These are phyloP conservation scores for Tylopilus sp. DNA, from an alignment of 1,284 basidiomycete genomes.

Conservation along the genomic window DNA sequence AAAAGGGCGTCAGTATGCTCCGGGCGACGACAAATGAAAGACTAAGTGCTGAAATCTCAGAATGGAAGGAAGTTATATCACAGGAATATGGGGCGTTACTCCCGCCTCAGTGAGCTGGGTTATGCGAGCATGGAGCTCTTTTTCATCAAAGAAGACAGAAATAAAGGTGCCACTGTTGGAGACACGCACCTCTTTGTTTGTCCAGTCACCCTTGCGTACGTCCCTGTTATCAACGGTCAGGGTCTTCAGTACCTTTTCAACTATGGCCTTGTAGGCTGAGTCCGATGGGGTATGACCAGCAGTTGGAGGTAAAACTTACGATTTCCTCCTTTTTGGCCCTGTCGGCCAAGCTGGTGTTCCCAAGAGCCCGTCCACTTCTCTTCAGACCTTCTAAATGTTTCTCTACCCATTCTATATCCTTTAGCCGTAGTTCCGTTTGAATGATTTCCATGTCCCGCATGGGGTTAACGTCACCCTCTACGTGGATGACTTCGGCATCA, in stretches of 20 bases:
- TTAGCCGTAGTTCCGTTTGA: slow-evolving; percentile 87
- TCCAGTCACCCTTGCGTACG: slow-evolving; percentile 93
- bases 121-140: slow-evolving; percentile 75
- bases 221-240: slow-evolving; percentile 86
- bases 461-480: slow-evolving; percentile 97
- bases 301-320: no score
- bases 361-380: slow-evolving; percentile 67
- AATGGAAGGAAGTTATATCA: slow-evolving; percentile 58
- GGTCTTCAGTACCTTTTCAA: slow-evolving; percentile 82
- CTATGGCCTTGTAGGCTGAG: slow-evolving; percentile 56
- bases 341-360: slow-evolving; percentile 83
- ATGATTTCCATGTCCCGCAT: slow-evolving; percentile 98
- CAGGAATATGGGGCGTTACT: slow-evolving; percentile 70
- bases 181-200: slow-evolving; percentile 88
- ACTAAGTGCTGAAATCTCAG: slow-evolving; percentile 34
- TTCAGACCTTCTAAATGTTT: slow-evolving; percentile 83
- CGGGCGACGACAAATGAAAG: not conserved
- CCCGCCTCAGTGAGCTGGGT: slow-evolving; percentile 72
- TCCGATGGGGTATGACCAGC: slow-evolving; percentile 12
- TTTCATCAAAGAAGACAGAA: slow-evolving; percentile 55
- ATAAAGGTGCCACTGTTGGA: not conserved
- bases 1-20: slow-evolving; percentile 9
- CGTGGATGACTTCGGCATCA: slow-evolving; percentile 98
- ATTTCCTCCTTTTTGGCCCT: slow-evolving; percentile 98
- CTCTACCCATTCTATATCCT: slow-evolving; percentile 99